phyloP scores from a whole-genome alignment of 805 yeast genomes.

The Aciculoconidium aculeatum region DNA sequence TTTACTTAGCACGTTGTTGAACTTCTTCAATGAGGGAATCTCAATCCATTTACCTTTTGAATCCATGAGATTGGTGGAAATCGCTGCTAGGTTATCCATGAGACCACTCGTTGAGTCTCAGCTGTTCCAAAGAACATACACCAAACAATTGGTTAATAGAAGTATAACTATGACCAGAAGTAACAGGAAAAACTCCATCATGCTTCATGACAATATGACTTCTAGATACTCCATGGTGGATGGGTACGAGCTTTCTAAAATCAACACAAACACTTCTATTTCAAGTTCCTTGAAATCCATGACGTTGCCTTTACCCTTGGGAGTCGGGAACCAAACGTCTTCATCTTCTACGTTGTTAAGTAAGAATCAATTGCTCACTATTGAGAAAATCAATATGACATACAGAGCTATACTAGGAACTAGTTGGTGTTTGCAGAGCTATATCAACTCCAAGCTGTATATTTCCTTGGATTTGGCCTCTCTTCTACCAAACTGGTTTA shows the following conservation, averaged over 20 bases:
- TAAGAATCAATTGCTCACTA: constrained; percentile 32
- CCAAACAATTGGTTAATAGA: constrained; percentile 47
- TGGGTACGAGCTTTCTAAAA: constrained; percentile 50
- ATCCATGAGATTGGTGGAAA: constrained; percentile 53
- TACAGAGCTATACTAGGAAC: constrained; percentile 49
- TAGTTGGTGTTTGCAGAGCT: constrained; percentile 39
- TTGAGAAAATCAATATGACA: constrained; percentile 45
- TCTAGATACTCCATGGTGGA: constrained; percentile 47
- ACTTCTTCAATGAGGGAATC: constrained; percentile 76
- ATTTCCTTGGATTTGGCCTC: constrained; percentile 26
- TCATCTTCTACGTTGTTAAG: constrained; percentile 35
- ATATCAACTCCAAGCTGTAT: constrained; percentile 25
- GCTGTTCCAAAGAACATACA: constrained; percentile 10
- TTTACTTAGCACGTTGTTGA: constrained; percentile 62
- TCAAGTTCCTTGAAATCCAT: constrained; percentile 34
- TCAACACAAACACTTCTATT: constrained; percentile 43
- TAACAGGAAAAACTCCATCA: constrained; percentile 29
- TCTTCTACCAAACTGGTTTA: constrained; percentile 44
- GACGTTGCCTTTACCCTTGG: constrained; percentile 34
- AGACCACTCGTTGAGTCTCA: constrained; percentile 46
- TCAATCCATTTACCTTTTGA: constrained; percentile 58
- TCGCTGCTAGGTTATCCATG: constrained; percentile 55
- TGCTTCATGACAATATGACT: constrained; percentile 18
- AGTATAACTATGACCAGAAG: constrained; percentile 36
- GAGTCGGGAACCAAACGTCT: constrained; percentile 36